Conservation (phyloP, 2,329 filamentous ascomycete genomes). For the Xylariaceae sp. region DNA sequence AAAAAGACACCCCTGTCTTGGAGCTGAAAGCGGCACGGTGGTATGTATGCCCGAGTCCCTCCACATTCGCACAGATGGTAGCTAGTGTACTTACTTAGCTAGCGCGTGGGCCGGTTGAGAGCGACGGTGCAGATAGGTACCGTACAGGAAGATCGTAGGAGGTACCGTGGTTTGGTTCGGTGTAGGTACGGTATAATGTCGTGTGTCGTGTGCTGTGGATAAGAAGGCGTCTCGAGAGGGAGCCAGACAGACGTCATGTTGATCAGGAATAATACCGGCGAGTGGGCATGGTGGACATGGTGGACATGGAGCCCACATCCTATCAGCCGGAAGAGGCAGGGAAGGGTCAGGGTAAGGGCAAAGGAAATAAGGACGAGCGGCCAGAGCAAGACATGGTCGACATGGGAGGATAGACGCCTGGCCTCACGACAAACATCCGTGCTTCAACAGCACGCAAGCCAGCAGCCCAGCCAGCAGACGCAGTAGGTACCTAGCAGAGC, state of each 20-base stretch:
- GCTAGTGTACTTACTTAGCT: conserved; percentile 1
- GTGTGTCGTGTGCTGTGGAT: not conserved
- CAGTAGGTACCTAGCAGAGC: too few species aligned
- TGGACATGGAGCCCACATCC: not conserved
- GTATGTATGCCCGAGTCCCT: conserved; percentile 8
- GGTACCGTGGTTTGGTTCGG: not conserved
- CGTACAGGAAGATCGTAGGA: not conserved
- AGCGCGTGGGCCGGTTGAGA: conserved; percentile 17
- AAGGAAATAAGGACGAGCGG: not conserved
- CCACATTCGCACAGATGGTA: conserved; percentile 15
- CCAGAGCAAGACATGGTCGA: conserved; percentile 9
- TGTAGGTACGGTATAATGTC: not conserved
- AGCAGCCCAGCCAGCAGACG: too few species aligned
- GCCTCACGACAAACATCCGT: not conserved
- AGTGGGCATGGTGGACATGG: too few species aligned
- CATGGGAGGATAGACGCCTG: not conserved
- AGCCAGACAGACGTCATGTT: conserved; percentile 18
- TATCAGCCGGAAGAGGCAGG: conserved; percentile 3
- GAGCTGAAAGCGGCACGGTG: conserved; percentile 20
- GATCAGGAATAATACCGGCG: not conserved
- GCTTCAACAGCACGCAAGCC: not conserved
- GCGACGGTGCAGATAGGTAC: conserved; percentile 9
- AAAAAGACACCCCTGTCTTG: conserved; percentile 15
- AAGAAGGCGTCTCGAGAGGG: conserved; percentile 4
- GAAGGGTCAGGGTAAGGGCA: conserved; percentile 5